Conservation (phyloP, 176 grass and related monocot species). For the Panicum miliaceum region DNA sequence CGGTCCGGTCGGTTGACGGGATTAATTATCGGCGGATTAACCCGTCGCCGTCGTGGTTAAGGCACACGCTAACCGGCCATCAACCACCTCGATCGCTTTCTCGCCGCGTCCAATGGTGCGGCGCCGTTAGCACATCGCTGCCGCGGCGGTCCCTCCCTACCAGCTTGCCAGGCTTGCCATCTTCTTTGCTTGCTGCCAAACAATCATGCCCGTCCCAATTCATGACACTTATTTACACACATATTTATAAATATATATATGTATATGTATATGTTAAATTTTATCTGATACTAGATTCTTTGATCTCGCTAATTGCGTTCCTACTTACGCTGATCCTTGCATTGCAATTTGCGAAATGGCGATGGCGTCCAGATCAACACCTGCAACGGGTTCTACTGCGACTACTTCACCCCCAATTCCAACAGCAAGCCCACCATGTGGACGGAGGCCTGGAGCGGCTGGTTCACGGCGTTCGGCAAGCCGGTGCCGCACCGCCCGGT, state of each 20-base stretch:
- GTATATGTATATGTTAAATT: not conserved
- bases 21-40: not conserved
- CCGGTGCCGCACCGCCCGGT: slow-evolving; percentile 83
- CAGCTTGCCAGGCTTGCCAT: slow-evolving; percentile 26
- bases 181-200: slow-evolving; percentile 34
- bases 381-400: slow-evolving; percentile 97
- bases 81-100: not conserved
- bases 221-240: no score
- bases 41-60: not conserved
- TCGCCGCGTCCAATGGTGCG: not conserved
- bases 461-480: slow-evolving; percentile 90
- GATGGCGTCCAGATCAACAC: slow-evolving; percentile 69
- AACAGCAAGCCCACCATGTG: slow-evolving; percentile 85
- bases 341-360: not conserved
- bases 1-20: not conserved
- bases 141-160: slow-evolving; percentile 6
- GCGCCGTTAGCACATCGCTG: slow-evolving; percentile 52
- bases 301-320: not conserved
- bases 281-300: not conserved
- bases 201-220: slow-evolving; percentile 18
- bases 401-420: slow-evolving; percentile 80
- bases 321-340: not conserved
- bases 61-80: not conserved
- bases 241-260: no score
- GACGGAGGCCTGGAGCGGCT: slow-evolving; percentile 93